Evolutionary conservation across 768 basidiomycete genomes (phyloP).

Genomic region (Mycena vulgaris): DNA sequence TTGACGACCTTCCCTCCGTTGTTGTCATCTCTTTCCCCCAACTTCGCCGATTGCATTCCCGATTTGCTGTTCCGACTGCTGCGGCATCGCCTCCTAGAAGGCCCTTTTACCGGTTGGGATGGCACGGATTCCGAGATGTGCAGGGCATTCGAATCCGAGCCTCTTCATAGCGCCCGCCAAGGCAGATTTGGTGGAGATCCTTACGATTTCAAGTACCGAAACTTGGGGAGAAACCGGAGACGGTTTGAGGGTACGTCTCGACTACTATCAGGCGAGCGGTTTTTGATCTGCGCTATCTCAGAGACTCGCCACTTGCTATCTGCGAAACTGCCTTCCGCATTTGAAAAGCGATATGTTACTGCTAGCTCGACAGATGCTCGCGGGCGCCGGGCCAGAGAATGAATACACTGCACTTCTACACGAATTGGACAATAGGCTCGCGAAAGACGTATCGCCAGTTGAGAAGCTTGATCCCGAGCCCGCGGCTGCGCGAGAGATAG

Average conservation of each 20-base stretch:
- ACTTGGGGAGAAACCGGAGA: slow-evolving; percentile 52
- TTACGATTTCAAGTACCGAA: slow-evolving; percentile 57
- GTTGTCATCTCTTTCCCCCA: slow-evolving; percentile 35
- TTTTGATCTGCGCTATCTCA: slow-evolving; percentile 34
- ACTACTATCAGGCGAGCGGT: slow-evolving; percentile 5
- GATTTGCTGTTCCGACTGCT: slow-evolving; percentile 57
- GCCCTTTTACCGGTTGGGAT: slow-evolving; percentile 56
- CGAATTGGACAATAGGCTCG: slow-evolving; percentile 25
- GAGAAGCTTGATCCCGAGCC: background rate
- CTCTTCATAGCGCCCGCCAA: slow-evolving; percentile 43
- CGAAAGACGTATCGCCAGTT: background rate
- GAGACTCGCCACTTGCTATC: slow-evolving; percentile 46
- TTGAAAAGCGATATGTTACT: slow-evolving; percentile 45
- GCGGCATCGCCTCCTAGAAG: slow-evolving; percentile 61
- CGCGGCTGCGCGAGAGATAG: slow-evolving; percentile 10
- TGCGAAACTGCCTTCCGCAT: slow-evolving; percentile 48
- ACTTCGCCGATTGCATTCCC: slow-evolving; percentile 51
- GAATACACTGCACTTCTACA: slow-evolving; percentile 14
- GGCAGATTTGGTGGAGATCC: slow-evolving; percentile 53
- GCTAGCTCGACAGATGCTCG: slow-evolving; percentile 40
- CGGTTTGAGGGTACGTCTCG: slow-evolving; percentile 49
- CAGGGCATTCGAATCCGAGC: slow-evolving; percentile 41
- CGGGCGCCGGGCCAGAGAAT: slow-evolving; percentile 16
- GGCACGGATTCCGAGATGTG: slow-evolving; percentile 49
- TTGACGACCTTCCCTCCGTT: slow-evolving; percentile 51